Conservation (phyloP, 257 asterid genomes). For the Perilla frutescens region DNA sequence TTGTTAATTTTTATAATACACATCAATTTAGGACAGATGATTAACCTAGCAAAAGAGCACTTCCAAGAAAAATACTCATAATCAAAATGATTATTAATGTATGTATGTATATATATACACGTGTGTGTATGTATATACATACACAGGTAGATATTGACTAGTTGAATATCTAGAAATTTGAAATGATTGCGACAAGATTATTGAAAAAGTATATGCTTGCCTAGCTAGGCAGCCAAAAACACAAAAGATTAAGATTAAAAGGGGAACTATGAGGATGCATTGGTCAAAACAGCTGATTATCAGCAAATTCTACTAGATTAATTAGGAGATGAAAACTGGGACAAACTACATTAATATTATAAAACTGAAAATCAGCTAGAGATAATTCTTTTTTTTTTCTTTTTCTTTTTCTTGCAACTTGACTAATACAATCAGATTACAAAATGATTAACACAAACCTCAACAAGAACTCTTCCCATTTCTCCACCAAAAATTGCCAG, state of each 20-base stretch:
- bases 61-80: too few relatives aligned
- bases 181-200: not conserved
- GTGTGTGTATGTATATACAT: too few relatives aligned
- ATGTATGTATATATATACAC: too few relatives aligned
- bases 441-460: slow-evolving; percentile 34
- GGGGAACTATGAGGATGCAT: not conserved
- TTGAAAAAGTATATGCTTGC: too few relatives aligned
- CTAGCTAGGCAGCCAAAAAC: not conserved
- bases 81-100: too few relatives aligned
- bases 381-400: not conserved
- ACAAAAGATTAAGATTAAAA: too few relatives aligned
- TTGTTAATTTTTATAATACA: too few relatives aligned
- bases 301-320: slow-evolving; percentile 23
- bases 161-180: too few relatives aligned
- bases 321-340: slow-evolving; percentile 20
- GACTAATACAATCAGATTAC: slow-evolving; percentile 40
- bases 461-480: slow-evolving; percentile 16
- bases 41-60: too few relatives aligned
- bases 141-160: too few relatives aligned
- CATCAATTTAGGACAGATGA: too few relatives aligned
- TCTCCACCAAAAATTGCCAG: slow-evolving; percentile 39
- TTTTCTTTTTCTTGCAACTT: slow-evolving; percentile 23
- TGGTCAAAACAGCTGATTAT: slow-evolving; percentile 15
- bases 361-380: slow-evolving; percentile 13
- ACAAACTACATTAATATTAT: slow-evolving; percentile 9